These are phyloP conservation scores for Aureobasidium sp. DNA, from an alignment of 2,329 filamentous ascomycete genomes.

Conservation along the genomic window DNA sequence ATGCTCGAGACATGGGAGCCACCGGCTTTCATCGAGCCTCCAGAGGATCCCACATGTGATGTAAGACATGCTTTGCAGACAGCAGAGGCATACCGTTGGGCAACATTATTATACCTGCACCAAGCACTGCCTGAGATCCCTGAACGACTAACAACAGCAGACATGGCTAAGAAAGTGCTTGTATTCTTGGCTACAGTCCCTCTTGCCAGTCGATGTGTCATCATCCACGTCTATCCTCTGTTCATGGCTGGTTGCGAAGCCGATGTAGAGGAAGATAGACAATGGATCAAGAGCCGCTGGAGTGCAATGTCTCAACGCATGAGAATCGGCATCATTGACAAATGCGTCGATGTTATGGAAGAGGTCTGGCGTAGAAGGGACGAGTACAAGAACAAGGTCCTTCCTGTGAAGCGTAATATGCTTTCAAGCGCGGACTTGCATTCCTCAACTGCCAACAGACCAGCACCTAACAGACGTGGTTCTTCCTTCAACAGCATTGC, in stretches of 20 bases:
- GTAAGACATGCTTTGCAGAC: slow-evolving; percentile 60
- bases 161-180: slow-evolving; percentile 56
- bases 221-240: slow-evolving; percentile 64
- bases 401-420: slow-evolving; percentile 25
- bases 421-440: slow-evolving; percentile 29
- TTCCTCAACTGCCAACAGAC: not conserved
- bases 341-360: slow-evolving; percentile 56
- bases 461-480: not conserved
- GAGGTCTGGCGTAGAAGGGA: slow-evolving; percentile 63
- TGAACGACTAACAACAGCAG: slow-evolving; percentile 45
- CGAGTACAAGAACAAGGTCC: slow-evolving; percentile 35
- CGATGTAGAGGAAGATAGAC: slow-evolving; percentile 50
- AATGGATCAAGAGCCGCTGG: slow-evolving; percentile 61
- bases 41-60: slow-evolving; percentile 56
- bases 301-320: slow-evolving; percentile 52
- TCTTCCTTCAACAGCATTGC: slow-evolving; percentile 12
- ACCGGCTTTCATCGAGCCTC: slow-evolving; percentile 50
- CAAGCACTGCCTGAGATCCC: slow-evolving; percentile 63
- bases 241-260: slow-evolving; percentile 62
- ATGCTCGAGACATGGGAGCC: slow-evolving; percentile 56
- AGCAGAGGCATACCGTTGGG: slow-evolving; percentile 60
- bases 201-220: slow-evolving; percentile 53
- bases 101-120: slow-evolving; percentile 59
- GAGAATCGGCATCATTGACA: slow-evolving; percentile 61
- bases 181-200: slow-evolving; percentile 58